Conservation (phyloP, 169 alveolate genomes). For the Plasmodium cynomolgi region DNA sequence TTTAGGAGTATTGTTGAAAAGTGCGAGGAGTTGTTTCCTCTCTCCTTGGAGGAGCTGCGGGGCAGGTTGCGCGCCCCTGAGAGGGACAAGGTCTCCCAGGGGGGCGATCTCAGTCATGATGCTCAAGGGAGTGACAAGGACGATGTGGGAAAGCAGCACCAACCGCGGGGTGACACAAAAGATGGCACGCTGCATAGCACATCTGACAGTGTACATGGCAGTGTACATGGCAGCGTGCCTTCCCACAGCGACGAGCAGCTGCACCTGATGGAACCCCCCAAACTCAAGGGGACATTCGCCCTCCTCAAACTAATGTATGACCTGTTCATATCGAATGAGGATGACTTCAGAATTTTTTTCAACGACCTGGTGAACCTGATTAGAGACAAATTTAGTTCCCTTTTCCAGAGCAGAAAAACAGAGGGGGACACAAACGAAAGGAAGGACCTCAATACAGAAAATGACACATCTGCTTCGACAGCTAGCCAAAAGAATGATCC, state of each 20-base stretch:
- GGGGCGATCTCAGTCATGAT: background rate
- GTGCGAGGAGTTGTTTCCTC: slow-evolving; percentile 23
- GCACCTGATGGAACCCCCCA: background rate
- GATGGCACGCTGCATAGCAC: background rate
- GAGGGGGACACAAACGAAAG: background rate
- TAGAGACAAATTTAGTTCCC: background rate
- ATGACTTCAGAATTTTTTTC: slow-evolving; percentile 46
- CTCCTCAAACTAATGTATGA: slow-evolving; percentile 41
- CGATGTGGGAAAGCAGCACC: background rate
- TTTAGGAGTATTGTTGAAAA: slow-evolving; percentile 32
- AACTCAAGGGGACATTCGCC: slow-evolving; percentile 29
- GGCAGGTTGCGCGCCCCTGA: background rate
- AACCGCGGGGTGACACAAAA: background rate
- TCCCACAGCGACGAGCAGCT: background rate
- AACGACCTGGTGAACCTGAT: slow-evolving; percentile 30
- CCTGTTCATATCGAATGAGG: slow-evolving; percentile 29
- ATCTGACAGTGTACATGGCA: background rate
- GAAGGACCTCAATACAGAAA: background rate
- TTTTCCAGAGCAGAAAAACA: slow-evolving; percentile 1
- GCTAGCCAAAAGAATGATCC: background rate
- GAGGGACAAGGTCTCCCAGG: background rate
- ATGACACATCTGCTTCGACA: background rate
- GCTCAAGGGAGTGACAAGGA: background rate
- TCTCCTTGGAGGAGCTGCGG: background rate
- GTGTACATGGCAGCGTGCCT: background rate